Evolutionary conservation across 1,284 basidiomycete genomes (phyloP).

Genomic region (Sporisorium scitamineum): DNA sequence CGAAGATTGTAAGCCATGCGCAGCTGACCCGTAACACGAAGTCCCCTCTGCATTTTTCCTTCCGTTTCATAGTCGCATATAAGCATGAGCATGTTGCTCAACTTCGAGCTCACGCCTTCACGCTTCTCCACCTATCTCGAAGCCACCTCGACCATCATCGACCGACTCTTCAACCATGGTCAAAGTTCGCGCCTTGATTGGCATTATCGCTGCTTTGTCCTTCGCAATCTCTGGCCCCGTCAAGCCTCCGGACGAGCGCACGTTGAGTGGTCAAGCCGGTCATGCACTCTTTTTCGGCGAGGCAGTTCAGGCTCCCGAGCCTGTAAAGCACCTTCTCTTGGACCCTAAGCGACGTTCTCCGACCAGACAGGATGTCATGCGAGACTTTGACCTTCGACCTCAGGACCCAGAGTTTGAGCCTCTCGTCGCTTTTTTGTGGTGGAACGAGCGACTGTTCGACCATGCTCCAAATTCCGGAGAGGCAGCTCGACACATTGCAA

Average conservation of each 20-base stretch:
- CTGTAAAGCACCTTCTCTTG: not conserved
- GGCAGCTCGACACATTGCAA: not conserved
- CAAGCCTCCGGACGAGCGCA: not conserved
- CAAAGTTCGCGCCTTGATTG: not conserved
- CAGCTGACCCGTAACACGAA: no score
- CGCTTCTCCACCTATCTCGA: not conserved
- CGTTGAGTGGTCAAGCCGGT: not conserved
- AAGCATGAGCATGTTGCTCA: not conserved
- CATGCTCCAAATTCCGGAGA: not conserved
- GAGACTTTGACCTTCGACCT: not conserved
- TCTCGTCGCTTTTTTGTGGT: not conserved
- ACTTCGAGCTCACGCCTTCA: not conserved
- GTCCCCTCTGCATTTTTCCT: no score
- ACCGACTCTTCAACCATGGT: not conserved
- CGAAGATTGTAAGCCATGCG: not conserved
- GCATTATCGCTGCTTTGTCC: not conserved
- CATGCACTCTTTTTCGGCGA: no score
- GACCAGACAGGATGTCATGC: not conserved
- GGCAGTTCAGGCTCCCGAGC: not conserved
- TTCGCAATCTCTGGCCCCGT: not conserved
- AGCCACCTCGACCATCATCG: not conserved
- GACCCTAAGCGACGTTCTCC: not conserved
- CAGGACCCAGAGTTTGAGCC: not conserved
- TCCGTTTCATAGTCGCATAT: no score
- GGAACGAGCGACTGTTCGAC: not conserved